phyloP scores from a whole-genome alignment of 2,329 filamentous ascomycete genomes.

The Fonsecaea monophora region DNA sequence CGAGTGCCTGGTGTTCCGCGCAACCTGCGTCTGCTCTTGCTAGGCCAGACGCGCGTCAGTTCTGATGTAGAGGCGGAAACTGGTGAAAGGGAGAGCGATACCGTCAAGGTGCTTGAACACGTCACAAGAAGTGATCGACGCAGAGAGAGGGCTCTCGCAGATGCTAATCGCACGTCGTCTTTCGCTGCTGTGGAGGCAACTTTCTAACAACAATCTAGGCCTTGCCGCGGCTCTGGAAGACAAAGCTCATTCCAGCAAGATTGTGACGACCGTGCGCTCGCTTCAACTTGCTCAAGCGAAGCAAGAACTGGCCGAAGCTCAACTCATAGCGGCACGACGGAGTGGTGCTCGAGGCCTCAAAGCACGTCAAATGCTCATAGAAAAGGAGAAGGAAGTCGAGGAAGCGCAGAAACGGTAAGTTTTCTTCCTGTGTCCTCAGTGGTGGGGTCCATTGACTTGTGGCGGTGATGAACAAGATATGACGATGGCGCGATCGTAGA shows the following conservation, averaged over 20 bases:
- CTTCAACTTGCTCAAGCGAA: conserved; percentile 69
- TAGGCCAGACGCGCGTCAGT: conserved; percentile 67
- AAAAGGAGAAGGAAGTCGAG: conserved; percentile 70
- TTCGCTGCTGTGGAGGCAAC: neutral
- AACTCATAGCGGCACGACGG: conserved; percentile 74
- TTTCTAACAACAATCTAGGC: conserved; percentile 46
- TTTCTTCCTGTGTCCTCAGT: conserved; percentile 30
- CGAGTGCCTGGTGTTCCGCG: conserved; percentile 78
- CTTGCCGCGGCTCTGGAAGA: conserved; percentile 67
- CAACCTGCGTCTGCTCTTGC: conserved; percentile 67
- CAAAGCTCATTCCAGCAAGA: conserved; percentile 61
- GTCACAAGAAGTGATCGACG: conserved; percentile 63
- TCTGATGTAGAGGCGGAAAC: conserved; percentile 42
- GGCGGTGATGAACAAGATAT: conserved; percentile 17
- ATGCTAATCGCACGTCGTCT: conserved; percentile 62
- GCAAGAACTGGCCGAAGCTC: conserved; percentile 69
- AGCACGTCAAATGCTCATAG: conserved; percentile 75
- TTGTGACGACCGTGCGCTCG: conserved; percentile 66
- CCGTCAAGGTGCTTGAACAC: conserved; percentile 66
- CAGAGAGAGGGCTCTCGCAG: conserved; percentile 63
- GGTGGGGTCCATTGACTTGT: too few species aligned
- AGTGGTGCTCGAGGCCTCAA: conserved; percentile 78
- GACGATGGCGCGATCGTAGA: conserved; percentile 15
- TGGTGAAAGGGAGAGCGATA: conserved; percentile 41
- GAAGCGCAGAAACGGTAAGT: conserved; percentile 61